phyloP scores from a whole-genome alignment of 2,329 filamentous ascomycete species.

The Penicillium sp. region DNA sequence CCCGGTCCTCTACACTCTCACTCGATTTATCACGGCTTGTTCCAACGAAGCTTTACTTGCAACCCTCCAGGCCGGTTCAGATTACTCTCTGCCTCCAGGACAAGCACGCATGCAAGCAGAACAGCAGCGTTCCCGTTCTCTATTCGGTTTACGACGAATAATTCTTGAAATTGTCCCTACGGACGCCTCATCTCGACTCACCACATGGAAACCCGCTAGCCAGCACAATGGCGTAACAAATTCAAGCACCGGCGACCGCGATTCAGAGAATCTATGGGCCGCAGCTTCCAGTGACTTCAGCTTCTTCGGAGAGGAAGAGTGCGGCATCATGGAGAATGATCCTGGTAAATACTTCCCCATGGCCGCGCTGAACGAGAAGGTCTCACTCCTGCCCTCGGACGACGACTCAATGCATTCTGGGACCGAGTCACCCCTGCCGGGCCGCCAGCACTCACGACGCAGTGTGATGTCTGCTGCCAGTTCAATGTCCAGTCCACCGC shows the following conservation, averaged over 20 bases:
- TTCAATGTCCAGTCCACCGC: constrained; percentile 2
- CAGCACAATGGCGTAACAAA: constrained; percentile 32
- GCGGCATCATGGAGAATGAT: constrained; percentile 49
- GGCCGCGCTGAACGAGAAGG: constrained; percentile 44
- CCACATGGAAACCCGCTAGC: constrained; percentile 42
- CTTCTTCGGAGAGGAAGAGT: constrained; percentile 60
- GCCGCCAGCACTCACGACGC: constrained; percentile 11
- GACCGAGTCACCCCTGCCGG: constrained; percentile 10
- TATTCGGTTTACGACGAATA: constrained; percentile 57
- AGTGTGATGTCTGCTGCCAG: constrained; percentile 2
- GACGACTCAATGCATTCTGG: constrained; percentile 24
- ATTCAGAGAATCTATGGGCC: constrained; percentile 60
- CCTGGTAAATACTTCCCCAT: constrained; percentile 46
- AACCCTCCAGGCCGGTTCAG: constrained; percentile 52
- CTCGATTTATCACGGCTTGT: constrained; percentile 56
- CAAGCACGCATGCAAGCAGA: constrained; percentile 50
- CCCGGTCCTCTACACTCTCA: constrained; percentile 45
- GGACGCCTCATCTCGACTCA: constrained; percentile 20
- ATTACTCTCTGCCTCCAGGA: constrained; percentile 60
- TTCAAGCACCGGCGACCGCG: constrained; percentile 59
- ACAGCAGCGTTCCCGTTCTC: constrained; percentile 48
- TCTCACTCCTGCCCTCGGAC: constrained; percentile 40
- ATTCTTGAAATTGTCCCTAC: constrained; percentile 54
- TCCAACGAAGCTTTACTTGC: constrained; percentile 56
- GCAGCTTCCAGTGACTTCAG: constrained; percentile 61